phyloP scores from a whole-genome alignment of 2,329 filamentous ascomycete species.

The Pyrenochaeta sp. region DNA sequence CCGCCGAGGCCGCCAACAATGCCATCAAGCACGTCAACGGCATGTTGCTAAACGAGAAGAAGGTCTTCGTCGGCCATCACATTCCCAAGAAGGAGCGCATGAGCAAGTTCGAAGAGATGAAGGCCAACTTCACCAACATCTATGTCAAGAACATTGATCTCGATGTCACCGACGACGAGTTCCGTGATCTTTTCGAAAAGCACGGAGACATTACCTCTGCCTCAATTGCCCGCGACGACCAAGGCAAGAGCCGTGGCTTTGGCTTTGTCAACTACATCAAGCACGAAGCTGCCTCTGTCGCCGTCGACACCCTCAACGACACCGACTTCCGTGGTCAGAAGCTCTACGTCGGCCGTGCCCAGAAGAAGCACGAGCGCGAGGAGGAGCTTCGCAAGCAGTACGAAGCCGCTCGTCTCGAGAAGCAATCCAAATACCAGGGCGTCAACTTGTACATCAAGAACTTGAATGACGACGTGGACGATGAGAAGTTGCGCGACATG shows the following conservation, averaged over 20 bases:
- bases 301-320: constrained; percentile 91
- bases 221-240: constrained; percentile 88
- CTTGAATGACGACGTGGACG: constrained; percentile 93
- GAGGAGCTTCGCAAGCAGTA: constrained; percentile 99
- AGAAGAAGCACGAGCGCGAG: constrained; percentile 99
- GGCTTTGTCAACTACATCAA: constrained; percentile 96
- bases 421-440: constrained; percentile 98
- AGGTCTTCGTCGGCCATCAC: constrained; percentile 98
- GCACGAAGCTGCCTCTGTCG: constrained; percentile 84
- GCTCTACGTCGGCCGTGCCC: constrained; percentile 95
- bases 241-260: constrained; percentile 91
- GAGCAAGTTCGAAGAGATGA: constrained; percentile 99
- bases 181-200: constrained; percentile 90
- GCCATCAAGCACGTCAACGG: constrained; percentile 99
- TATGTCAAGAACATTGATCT: constrained; percentile 97
- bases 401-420: constrained; percentile 95
- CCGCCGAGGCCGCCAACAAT: constrained; percentile 92
- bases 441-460: constrained; percentile 99
- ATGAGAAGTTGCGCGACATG: constrained; percentile 95
- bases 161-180: constrained; percentile 90
- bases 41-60: constrained; percentile 99
- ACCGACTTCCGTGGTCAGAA: constrained; percentile 94
- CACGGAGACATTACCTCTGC: constrained; percentile 95
- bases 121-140: constrained; percentile 99
- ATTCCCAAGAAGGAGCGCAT: constrained; percentile 99